Evolutionary conservation across 2,329 filamentous ascomycete species (phyloP).

Genomic region (Fragosphaeria purpurea): DNA sequence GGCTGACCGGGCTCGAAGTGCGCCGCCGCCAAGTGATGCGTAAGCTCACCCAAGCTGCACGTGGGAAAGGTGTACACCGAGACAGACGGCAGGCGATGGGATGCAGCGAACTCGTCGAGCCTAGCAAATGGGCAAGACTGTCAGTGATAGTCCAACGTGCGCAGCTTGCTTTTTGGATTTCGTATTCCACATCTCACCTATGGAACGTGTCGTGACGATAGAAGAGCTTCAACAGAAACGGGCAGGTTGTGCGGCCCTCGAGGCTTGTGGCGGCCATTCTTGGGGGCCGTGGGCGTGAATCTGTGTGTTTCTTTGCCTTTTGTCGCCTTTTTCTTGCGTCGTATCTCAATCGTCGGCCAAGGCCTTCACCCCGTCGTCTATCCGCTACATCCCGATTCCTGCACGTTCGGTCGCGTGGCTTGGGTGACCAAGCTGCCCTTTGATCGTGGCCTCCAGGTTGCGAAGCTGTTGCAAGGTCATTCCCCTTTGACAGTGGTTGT

Average conservation of each 20-base stretch:
- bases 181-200: conserved; percentile 35
- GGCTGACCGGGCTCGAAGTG: conserved; percentile 49
- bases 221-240: conserved; percentile 79
- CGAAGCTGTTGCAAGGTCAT: no score
- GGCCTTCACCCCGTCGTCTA: background rate
- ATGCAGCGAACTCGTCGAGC: conserved; percentile 57
- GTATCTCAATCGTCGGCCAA: background rate
- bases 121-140: conserved; percentile 27
- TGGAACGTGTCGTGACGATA: conserved; percentile 68
- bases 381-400: conserved; percentile 5
- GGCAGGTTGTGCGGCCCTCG: conserved; percentile 42
- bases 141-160: background rate
- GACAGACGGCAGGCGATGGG: conserved; percentile 54
- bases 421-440: no score
- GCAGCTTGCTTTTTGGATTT: no score
- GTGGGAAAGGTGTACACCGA: conserved; percentile 79
- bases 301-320: background rate
- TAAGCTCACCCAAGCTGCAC: conserved; percentile 73
- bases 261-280: conserved; percentile 5
- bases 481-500: background rate
- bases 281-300: background rate
- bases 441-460: no score
- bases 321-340: background rate
- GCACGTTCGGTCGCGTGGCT: no score
- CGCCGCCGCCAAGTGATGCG: conserved; percentile 61